Base-by-base conservation (phyloP, 352 stramenopile species). In the Pythium brachiatum region DNA sequence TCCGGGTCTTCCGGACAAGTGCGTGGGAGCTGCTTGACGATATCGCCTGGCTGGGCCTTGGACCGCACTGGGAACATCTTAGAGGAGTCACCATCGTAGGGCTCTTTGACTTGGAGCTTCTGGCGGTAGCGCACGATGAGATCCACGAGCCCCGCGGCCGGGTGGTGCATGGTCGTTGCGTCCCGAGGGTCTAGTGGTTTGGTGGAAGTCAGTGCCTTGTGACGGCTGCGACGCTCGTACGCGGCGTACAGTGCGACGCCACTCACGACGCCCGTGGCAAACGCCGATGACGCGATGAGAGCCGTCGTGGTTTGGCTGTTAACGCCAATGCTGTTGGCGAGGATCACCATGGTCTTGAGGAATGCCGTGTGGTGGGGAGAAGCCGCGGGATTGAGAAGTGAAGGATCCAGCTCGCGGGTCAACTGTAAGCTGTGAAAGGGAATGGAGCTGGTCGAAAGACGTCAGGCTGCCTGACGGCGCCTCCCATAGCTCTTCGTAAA, bases 41-140 rank as follows among this genome's bases (percentile, higher is more conserved):
- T 62, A 53, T 72, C 64, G 43, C 79, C 82, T 11, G 82, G 79
- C 53, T 83, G 59, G 53, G 75, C 69, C 27, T 74, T 44, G 27
- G 74, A 62, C 3, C 70, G 70, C n/a, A 90, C 60, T 0, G 78
- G 56, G 64, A 88, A 81, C 52, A 47, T 74, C 27, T 72, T 61
- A 0, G 65, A 50, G 13, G 77, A 62, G 47, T 75, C 73, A 21
- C 39, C 39, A 47, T 47, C 39, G n/a, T 27, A 47, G 1, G 39
- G 39, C 18, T 82, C 72, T 3, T 63, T 41, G 44, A 70, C 64
- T 32, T 85, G 67, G 16, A 92, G 57, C 38, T 81, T 76, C 44
- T 79, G 66, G 48, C 79, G 76, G 70, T 92, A 92, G 46, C 75
- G 68, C 43, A 84, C 70, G 51, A 92, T 73, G 50, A 89, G 64